Base-by-base conservation (phyloP, 371 early-diverging fungal species). In the Nematocida homosporus region DNA sequence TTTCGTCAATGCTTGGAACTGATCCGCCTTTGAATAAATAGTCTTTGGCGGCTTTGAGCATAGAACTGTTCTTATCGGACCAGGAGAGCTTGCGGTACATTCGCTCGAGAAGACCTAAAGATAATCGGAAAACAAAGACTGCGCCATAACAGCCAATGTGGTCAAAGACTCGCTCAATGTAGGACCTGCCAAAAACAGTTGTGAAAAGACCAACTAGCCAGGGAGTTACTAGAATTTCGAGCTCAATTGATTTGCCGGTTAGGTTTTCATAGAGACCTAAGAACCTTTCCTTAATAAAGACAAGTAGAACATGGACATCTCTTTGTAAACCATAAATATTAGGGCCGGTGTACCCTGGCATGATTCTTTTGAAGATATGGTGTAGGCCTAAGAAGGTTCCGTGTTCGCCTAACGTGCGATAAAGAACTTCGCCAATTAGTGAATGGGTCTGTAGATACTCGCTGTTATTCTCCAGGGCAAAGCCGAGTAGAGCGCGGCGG, bases 371-470 rank as follows among this genome's bases (percentile, higher is more conserved):
- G 35, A 72, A 72, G 18, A 72, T 72, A 35, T 72, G 63, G 34
- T 38, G n/a, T 8, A 72, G 51, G 2, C 20, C 61, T 37, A 37
- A 51, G 57, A 72, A 72, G 29, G 29, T 23, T 23, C 60, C 60
- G 30, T 18, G 18, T 50, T 72, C 75, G 0, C 75, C 75, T 27
- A 72, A 54, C 6, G 54, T 37, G 25, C 75, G n/a, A 37, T 20
- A 61, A 30, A 72, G 63, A 57, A 61, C 52, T 0, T n/a, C 20
- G 18, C 30, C 75, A 18, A 72, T 34, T 55, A 72, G 27, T 16
- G 63, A 13, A 51, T 72, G 75, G n/a, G 75, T 51, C 51, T 72
- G 75, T 10, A 72, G 52, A 42, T 72, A 72, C 23, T 72, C 75
- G 10, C 40, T 51, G 13, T 53, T 20, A 13, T 44, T 52, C 13